A percentile compares a stretch with the other conserved stretches of the same genome.
Conservation (phyloP, 164 flowering plant species). For the Tinospora cordifolia region DNA sequence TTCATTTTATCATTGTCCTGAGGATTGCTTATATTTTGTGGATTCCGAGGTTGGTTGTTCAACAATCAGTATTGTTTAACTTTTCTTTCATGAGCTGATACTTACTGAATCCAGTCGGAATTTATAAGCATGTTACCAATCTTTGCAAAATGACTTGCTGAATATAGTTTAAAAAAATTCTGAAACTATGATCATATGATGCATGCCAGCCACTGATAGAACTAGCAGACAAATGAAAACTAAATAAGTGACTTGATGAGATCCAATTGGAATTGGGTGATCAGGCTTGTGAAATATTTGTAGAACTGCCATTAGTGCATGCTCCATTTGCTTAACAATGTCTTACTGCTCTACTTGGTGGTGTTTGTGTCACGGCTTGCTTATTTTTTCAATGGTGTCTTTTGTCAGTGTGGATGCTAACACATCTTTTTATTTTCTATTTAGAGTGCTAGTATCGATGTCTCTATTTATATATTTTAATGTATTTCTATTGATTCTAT, state of each 20-base stretch:
- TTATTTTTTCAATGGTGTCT: too few species aligned
- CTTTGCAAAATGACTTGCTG: not conserved
- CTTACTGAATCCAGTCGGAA: not conserved
- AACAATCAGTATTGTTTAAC: not conserved
- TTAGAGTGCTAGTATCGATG: not conserved
- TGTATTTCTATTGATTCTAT: constrained; percentile 11
- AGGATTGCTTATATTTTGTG: constrained; percentile 72
- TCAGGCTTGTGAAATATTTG: not conserved
- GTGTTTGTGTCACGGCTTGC: too few species aligned
- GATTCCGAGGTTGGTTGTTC: constrained; percentile 76
- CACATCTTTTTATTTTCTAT: not conserved
- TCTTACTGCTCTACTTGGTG: too few species aligned
- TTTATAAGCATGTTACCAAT: not conserved
- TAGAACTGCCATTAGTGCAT: not conserved
- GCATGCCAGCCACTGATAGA: not conserved
- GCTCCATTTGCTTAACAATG: not conserved
- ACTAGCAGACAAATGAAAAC: not conserved
- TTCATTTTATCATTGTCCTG: constrained; percentile 48
- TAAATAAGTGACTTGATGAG: not conserved
- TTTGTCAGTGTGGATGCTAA: not conserved
- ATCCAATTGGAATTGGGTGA: not conserved
- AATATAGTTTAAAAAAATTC: not conserved
- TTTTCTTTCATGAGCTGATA: not conserved
- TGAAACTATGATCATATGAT: not conserved
- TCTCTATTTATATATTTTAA: not conserved